Percentiles rank a stretch among this genome's conserved stretches.
phyloP scores from a whole-genome alignment of 306 rosid genomes.

The Prunus armeniaca region DNA sequence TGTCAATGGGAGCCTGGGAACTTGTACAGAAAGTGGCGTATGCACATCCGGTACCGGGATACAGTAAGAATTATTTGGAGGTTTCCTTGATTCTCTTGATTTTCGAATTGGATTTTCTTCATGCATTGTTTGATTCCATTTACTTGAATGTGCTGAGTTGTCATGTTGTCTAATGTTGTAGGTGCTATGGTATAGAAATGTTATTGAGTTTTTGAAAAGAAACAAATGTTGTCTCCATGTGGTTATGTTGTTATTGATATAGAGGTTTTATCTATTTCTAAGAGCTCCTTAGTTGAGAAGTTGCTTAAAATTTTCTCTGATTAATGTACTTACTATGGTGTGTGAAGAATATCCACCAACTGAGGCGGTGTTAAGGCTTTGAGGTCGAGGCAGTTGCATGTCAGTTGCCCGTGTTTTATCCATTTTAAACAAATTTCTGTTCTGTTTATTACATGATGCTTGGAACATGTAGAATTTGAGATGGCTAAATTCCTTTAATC shows the following conservation, averaged over 20 bases:
- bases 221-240: neutral
- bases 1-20: slow-evolving; percentile 70
- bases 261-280: neutral
- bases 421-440: neutral
- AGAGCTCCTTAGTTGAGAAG: neutral
- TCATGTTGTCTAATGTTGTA: neutral
- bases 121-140: neutral
- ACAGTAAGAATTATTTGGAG: slow-evolving; percentile 58
- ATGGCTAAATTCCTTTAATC: neutral
- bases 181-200: neutral
- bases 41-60: slow-evolving; percentile 81
- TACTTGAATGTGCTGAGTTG: neutral
- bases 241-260: neutral
- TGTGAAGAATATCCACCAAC: neutral
- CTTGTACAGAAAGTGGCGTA: slow-evolving; percentile 50
- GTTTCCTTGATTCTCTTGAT: neutral
- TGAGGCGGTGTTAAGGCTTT: neutral
- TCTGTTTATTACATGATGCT: neutral
- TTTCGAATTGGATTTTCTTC: neutral
- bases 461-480: neutral
- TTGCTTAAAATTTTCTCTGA: neutral
- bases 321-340: neutral
- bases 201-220: neutral
- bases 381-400: neutral
- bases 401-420: neutral